These are phyloP conservation scores for Lactifluus echinatus DNA, from an alignment of 768 basidiomycete genomes.

Conservation along the genomic window DNA sequence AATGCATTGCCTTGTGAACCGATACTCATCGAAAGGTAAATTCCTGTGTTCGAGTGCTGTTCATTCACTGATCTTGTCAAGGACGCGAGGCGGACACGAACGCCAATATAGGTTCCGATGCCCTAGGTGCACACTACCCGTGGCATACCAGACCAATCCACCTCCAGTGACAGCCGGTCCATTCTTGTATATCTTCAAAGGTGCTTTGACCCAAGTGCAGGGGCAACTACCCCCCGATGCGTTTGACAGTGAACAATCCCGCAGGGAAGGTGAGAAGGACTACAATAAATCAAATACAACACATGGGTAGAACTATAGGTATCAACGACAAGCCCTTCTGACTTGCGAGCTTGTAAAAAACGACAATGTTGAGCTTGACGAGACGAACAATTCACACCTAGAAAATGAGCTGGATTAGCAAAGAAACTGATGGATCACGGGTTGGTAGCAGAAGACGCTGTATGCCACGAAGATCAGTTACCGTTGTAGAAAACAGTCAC, in stretches of 20 bases:
- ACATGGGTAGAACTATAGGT: neutral
- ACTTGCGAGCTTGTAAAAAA: no score
- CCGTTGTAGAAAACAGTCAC: constrained; percentile 74
- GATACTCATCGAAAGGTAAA: constrained; percentile 69
- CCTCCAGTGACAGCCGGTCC: constrained; percentile 71
- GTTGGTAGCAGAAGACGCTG: no score
- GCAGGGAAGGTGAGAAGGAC: constrained; percentile 9
- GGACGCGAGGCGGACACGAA: constrained; percentile 60
- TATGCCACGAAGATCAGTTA: constrained; percentile 51
- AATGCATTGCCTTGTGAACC: constrained; percentile 66
- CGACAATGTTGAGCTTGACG: neutral
- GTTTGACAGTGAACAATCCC: constrained; percentile 46
- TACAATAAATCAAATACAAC: neutral
- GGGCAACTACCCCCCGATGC: constrained; percentile 81
- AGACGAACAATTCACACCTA: neutral
- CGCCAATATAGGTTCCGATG: constrained; percentile 66
- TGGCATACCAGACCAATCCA: constrained; percentile 71
- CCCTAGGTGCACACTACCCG: constrained; percentile 55
- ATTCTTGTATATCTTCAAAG: constrained; percentile 72
- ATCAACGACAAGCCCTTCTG: no score
- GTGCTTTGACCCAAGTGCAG: constrained; percentile 82
- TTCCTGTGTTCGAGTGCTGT: constrained; percentile 20
- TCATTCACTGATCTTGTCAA: constrained; percentile 20
- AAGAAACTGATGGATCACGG: neutral
- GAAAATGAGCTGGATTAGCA: neutral